Percentiles rank a stretch among this genome's conserved stretches.
These are phyloP conservation scores for Ilex aquifolium DNA, from an alignment of 257 asterid species.

Conservation along the genomic window DNA sequence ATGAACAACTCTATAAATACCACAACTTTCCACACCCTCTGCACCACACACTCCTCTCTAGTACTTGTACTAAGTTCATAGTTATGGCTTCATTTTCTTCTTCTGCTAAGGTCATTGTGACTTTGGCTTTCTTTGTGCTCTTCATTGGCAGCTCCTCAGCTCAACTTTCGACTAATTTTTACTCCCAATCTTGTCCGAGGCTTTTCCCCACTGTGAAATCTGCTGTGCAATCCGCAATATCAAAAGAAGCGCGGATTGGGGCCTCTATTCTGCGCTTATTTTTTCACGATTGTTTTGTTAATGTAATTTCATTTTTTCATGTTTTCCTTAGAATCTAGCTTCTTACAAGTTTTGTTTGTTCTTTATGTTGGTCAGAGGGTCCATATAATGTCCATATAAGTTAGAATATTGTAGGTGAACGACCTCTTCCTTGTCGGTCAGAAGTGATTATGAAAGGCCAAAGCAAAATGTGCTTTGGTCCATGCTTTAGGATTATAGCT, in stretches of 20 bases:
- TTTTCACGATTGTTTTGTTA: conserved; percentile 95
- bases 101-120: conserved; percentile 15
- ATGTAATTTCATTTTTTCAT: conserved; percentile 30
- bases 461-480: too few species aligned
- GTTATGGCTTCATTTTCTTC: conserved; percentile 38
- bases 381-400: background rate
- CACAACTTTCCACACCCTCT: conserved; percentile 1
- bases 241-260: conserved; percentile 76
- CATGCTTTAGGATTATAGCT: too few species aligned
- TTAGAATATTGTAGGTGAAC: too few species aligned
- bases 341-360: background rate
- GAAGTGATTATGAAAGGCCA: too few species aligned
- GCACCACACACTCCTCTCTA: conserved; percentile 12
- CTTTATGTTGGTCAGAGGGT: too few species aligned
- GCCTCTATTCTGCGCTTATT: conserved; percentile 87
- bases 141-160: conserved; percentile 49
- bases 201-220: conserved; percentile 44
- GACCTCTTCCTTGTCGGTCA: background rate
- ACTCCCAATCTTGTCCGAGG: conserved; percentile 61
- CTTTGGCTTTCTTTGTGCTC: conserved; percentile 33
- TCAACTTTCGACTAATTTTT: conserved; percentile 55
- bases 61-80: background rate
- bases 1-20: conserved; percentile 34
- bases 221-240: conserved; percentile 51
- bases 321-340: too few species aligned